Base-by-base conservation (phyloP, 352 stramenopile genomes). In the Achlya hypogyna region DNA sequence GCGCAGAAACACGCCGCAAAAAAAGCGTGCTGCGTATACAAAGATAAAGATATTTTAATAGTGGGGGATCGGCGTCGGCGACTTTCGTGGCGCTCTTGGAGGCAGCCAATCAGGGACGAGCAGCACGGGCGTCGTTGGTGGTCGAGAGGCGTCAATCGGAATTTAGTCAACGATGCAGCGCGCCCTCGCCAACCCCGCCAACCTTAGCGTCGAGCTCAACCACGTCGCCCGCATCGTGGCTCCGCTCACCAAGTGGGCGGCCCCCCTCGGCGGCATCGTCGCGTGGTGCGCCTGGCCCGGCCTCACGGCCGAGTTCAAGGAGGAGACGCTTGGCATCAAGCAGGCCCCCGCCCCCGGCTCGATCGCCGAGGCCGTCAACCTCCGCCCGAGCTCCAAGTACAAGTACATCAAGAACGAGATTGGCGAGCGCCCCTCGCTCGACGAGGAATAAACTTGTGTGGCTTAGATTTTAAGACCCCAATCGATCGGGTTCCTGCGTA, bases 371-470 rank as follows among this genome's bases (percentile, higher is more conserved):
- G 69, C 59, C 1, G 53, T 64, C 29, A 65, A 53, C 16, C 56
- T 59, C 23, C 31, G 58, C 5, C 66, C 72, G 53, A 62, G 71
- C 51, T 38, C 32, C 35, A 89, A 88, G 84, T 89, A 88, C 81
- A 93, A 91, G 73, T 93, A 79, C 70, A 72, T 84, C 56, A 78
- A 78, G 63, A 73, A 47, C 40, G 84, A 93, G 76, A 80, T 93
- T 54, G 84, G 84, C 34, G 84, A 90, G 72, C 72, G 77, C 63
- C 84, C 84, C 23, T 84, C 78, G 66, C 73, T 89, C 22, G 84
- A 88, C 29, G 84, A 90, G 42, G 82, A 89, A 53, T 56, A 67
- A 25, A 51, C 10, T 45, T 60, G 38, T 45, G 38, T 45, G 38
- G 38, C 38, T 18, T 45, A 45, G 38, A 45, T 45, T 45, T 45